Evolutionary conservation across 2,329 filamentous ascomycete species (phyloP).

Genomic region (Aspergillus fumigatiaffinis): DNA sequence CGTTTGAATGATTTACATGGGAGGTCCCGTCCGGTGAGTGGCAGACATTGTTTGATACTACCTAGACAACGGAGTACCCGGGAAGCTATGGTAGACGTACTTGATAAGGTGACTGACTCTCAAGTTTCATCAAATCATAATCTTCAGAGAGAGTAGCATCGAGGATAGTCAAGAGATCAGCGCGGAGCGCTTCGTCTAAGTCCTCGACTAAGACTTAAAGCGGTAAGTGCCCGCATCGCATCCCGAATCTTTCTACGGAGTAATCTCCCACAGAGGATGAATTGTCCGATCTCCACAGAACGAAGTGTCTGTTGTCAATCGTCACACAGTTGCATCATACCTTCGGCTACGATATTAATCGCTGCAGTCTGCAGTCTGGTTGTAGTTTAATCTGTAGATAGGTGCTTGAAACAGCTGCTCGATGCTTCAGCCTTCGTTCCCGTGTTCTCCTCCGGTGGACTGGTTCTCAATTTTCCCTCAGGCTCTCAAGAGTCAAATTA

Average conservation of each 20-base stretch:
- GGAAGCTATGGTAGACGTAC: neutral
- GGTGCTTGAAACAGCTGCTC: constrained; percentile 1
- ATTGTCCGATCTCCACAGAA: neutral
- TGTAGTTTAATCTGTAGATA: neutral
- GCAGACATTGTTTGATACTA: neutral
- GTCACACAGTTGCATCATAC: neutral
- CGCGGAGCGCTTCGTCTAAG: neutral
- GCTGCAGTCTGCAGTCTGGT: neutral
- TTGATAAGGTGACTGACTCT: neutral
- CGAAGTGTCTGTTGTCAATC: neutral
- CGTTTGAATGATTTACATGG: neutral
- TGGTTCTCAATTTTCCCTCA: neutral
- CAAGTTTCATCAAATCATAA: too few relatives aligned
- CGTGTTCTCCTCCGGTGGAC: constrained; percentile 1
- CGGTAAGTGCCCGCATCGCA: too few relatives aligned
- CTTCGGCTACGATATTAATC: neutral
- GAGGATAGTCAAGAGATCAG: neutral
- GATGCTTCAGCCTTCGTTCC: constrained; percentile 8
- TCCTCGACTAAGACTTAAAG: neutral
- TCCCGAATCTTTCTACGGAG: neutral
- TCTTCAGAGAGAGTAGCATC: neutral
- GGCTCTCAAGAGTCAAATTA: too few relatives aligned
- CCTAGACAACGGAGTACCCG: neutral
- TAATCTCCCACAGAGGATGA: neutral
- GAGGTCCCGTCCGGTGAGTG: neutral